phyloP scores from a whole-genome alignment of 164 flowering plant genomes.

The Pachysandra terminalis region DNA sequence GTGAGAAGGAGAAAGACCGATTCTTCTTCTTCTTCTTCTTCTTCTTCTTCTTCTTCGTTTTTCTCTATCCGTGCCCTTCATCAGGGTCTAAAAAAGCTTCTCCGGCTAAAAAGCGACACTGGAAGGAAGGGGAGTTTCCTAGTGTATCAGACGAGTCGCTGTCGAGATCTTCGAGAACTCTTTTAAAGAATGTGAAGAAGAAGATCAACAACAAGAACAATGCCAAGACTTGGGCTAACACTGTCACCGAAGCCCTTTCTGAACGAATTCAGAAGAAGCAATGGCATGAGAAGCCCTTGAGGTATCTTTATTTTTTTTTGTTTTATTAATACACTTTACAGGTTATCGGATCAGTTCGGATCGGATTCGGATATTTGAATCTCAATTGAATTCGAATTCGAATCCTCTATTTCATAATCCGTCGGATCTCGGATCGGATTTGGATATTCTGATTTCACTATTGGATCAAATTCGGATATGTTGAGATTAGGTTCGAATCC shows the following conservation, averaged over 20 bases:
- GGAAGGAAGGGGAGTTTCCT: too few species aligned
- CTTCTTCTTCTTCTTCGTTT: too few species aligned
- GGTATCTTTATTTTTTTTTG: conserved; percentile 29
- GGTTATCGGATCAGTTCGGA: too few species aligned
- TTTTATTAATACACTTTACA: too few species aligned
- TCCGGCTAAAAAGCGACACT: conserved; percentile 38
- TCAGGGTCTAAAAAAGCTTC: conserved; percentile 5
- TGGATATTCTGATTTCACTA: too few species aligned
- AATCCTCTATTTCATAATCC: too few species aligned
- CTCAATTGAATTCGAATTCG: too few species aligned
- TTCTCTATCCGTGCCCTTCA: conserved; percentile 11
- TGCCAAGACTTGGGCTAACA: conserved; percentile 75
- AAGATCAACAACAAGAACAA: conserved; percentile 54
- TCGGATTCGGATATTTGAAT: too few species aligned
- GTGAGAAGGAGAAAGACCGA: conserved; percentile 1
- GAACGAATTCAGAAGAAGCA: conserved; percentile 64
- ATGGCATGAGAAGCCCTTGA: conserved; percentile 78
- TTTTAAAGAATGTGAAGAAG: too few species aligned
- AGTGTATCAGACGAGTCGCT: conserved; percentile 23
- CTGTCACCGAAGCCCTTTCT: conserved; percentile 78
- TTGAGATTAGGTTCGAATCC: too few species aligned
- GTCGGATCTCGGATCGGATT: too few species aligned
- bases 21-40: conserved; percentile 20
- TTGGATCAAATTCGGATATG: too few species aligned
- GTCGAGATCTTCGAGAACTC: conserved; percentile 16